A percentile compares a stretch with the other conserved stretches of the same genome.
Conservation (phyloP, 176 grass and related monocot genomes). For the Carex myosuroides region DNA sequence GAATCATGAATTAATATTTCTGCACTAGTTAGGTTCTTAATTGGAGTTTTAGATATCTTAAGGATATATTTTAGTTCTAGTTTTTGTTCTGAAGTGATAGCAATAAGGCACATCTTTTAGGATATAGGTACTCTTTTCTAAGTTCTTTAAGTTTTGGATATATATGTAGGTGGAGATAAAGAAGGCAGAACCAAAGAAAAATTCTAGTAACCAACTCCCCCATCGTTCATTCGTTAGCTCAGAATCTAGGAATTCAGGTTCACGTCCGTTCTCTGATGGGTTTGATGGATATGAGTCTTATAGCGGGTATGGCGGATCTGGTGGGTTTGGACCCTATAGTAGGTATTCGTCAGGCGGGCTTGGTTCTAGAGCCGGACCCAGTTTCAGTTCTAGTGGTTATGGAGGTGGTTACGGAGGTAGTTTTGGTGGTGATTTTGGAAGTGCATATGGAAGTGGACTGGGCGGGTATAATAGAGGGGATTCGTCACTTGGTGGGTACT, state of each 20-base stretch:
- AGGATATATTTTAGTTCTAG: background rate
- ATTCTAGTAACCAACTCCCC: slow-evolving; percentile 44
- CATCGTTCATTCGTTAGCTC: slow-evolving; percentile 49
- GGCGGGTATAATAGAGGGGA: slow-evolving; percentile 25
- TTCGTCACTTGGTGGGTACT: slow-evolving; percentile 9
- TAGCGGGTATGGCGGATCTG: slow-evolving; percentile 43
- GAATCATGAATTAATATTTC: slow-evolving; percentile 25
- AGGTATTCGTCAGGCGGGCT: slow-evolving; percentile 43
- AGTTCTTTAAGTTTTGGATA: slow-evolving; percentile 23
- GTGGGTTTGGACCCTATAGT: slow-evolving; percentile 55
- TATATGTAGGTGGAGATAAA: slow-evolving; percentile 95
- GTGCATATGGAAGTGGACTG: slow-evolving; percentile 50
- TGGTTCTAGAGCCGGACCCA: slow-evolving; percentile 57
- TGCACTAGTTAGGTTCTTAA: slow-evolving; percentile 2
- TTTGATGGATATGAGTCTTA: slow-evolving; percentile 57
- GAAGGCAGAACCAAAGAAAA: slow-evolving; percentile 98
- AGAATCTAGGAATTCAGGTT: slow-evolving; percentile 13
- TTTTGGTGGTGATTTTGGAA: slow-evolving; percentile 47
- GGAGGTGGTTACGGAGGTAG: slow-evolving; percentile 47
- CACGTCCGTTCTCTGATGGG: slow-evolving; percentile 34
- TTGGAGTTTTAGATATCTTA: slow-evolving; percentile 6
- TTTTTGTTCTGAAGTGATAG: background rate
- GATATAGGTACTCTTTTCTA: slow-evolving; percentile 12
- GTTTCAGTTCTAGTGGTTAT: slow-evolving; percentile 57
- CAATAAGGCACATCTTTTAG: slow-evolving; percentile 10